Base-by-base conservation (phyloP, 306 rosid genomes). In the Glycine soja region DNA sequence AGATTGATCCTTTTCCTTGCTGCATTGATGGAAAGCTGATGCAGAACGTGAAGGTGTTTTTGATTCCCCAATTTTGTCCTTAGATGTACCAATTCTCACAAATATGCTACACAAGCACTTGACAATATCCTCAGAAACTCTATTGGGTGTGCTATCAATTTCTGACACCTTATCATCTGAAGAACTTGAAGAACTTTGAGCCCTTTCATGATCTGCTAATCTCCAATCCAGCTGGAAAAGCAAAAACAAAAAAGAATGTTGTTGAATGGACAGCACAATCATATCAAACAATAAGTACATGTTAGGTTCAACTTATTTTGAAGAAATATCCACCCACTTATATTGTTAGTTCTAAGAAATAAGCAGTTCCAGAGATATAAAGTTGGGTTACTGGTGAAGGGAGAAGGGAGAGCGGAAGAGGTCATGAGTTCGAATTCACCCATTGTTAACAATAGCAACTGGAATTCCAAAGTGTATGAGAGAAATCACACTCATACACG, bases 51-150 rank as follows among this genome's bases (percentile, higher is more conserved):
- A 54, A 74, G 84, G 85, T 7, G 62, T 75, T 82, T 59, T 87
- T 13, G 77, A 42, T 38, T 88, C 94, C 40, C 79, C 87, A 58
- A 68, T 75, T 72, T 83, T 89, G 61, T 89, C 97, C 87, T 91
- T 93, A 54, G 83, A 85, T 61, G 88, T 81, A 80, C 88, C 82
- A 78, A 91, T 85, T 86, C 93, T 88, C 81, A 88, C 66, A 81
- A 93, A 90, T 81, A 93, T 89, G 84, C 83, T 83, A 32, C 86
- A 89, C 83, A 95, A 88, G 71, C 98, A 93, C 84, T 88, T 91
- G 56, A 91, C 91, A 83, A 89, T 90, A 48, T 91, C 90, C 86
- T 93, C 94, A 1, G 99, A 95, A 54, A 93, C 83, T 88, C 88
- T 91, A 68, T 90, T 95, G 0, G 99, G 99, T 3, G 89, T 80